Evolutionary conservation across 1,284 basidiomycete species (phyloP), one percentile per base, ranked within the genome.

Genomic region (Sanguinoderma infundibulare): DNA sequence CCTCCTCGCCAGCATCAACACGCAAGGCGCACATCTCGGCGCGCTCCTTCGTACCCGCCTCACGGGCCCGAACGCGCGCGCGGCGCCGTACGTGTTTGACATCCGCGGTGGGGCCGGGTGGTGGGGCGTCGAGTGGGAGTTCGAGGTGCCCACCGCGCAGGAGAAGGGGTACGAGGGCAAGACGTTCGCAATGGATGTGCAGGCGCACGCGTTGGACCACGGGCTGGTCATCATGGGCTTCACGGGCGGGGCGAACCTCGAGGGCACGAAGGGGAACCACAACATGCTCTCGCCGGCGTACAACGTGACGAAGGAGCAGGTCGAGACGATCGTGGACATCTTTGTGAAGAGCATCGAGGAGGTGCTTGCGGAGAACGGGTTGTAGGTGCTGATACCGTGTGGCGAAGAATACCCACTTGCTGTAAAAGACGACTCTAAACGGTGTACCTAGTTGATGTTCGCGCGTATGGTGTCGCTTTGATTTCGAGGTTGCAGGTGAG

Each of bases 61-160:
- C 34, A 74, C 75, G 59, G 79, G 81, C 1, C 82, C 85, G 12
- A 84, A 83, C 67, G 77, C 84, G 22, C 70, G 79, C 40, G 83
- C 88, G 24, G 83, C 83, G 36, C 88, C 89, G 2, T 90, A 83
- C 70, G 81, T 83, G 4, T 91, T 89, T 71, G 87, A 94, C 73
- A 83, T 92, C 60, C 84, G 92, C 47, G 92, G 94, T 20, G 85
- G 85, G 26, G 94, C 94, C 12, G 83, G 87, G 32, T 94, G 95
- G 79, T 94, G 89, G 87, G 90, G 81, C 14, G 77, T 95, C 61
- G 94, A 96, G 73, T 93, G 94, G 67, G 90, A 91, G 69, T 87
- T 89, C 68, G 69, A 73, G 15, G 72, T 69, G 8, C 72, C 74
- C 10, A 78, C 79, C 61, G 80, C 78, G 9, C 60, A 70, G 28